These are phyloP conservation scores for Tulasnella sp. DNA, from an alignment of 768 basidiomycete species.

Conservation along the genomic window DNA sequence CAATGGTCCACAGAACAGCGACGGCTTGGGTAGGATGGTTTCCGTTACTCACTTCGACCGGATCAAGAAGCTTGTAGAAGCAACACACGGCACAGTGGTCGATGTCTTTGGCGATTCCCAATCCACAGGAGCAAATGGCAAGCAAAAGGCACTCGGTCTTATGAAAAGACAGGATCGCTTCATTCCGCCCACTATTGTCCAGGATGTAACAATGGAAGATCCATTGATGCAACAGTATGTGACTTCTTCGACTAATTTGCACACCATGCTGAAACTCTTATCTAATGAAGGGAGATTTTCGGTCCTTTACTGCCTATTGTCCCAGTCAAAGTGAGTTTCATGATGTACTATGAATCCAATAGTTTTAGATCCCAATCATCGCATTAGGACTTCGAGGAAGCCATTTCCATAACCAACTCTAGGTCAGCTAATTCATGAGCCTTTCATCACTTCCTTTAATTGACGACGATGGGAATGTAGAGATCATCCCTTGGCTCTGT, in stretches of 20 bases:
- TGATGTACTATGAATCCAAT: no score
- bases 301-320: conserved; percentile 71
- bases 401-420: no score
- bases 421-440: no score
- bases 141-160: background rate
- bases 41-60: conserved; percentile 43
- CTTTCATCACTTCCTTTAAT: no score
- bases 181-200: conserved; percentile 12
- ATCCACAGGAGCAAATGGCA: no score
- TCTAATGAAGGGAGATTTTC: conserved; percentile 46
- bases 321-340: conserved; percentile 41
- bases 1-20: conserved; percentile 31
- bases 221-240: conserved; percentile 64
- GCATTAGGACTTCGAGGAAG: no score
- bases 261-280: background rate
- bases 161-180: background rate
- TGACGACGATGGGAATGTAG: conserved; percentile 50
- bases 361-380: background rate
- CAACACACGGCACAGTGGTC: conserved; percentile 3
- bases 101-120: no score
- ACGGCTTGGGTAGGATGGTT: conserved; percentile 41
- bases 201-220: conserved; percentile 31
- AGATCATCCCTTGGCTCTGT: conserved; percentile 61
- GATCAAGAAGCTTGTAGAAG: conserved; percentile 42
- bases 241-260: background rate